phyloP scores from a whole-genome alignment of 2,329 filamentous ascomycete species.

The Truncatella angustata region DNA sequence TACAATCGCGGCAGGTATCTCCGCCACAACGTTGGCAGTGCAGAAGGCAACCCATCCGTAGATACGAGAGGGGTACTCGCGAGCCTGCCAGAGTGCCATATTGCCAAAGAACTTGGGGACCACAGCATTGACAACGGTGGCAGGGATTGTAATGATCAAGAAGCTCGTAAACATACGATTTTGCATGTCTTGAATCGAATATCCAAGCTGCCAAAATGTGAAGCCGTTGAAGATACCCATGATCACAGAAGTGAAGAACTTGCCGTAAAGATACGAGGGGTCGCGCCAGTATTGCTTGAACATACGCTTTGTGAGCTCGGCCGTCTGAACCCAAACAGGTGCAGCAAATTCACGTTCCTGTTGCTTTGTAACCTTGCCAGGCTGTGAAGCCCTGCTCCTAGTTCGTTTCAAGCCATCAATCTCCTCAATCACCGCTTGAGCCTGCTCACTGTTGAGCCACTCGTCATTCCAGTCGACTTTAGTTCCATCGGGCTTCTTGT shows the following conservation, averaged over 20 bases:
- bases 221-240: slow-evolving; percentile 7
- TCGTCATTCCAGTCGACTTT: slow-evolving; percentile 61
- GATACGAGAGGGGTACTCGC: slow-evolving; percentile 71
- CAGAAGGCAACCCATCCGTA: slow-evolving; percentile 78
- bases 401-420: slow-evolving; percentile 55
- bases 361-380: slow-evolving; percentile 41
- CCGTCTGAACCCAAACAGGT: slow-evolving; percentile 66
- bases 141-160: slow-evolving; percentile 63
- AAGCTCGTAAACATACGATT: slow-evolving; percentile 75
- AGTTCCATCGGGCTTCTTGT: slow-evolving; percentile 36
- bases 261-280: slow-evolving; percentile 85
- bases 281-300: slow-evolving; percentile 93
- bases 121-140: slow-evolving; percentile 70
- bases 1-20: slow-evolving; percentile 69
- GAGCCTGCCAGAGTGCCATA: slow-evolving; percentile 68
- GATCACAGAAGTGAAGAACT: slow-evolving; percentile 54
- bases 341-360: slow-evolving; percentile 78
- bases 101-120: slow-evolving; percentile 78
- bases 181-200: slow-evolving; percentile 67
- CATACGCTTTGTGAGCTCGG: slow-evolving; percentile 67
- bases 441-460: slow-evolving; percentile 47
- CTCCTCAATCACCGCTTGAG: slow-evolving; percentile 61
- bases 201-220: slow-evolving; percentile 56
- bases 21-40: slow-evolving; percentile 69
- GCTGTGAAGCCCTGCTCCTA: slow-evolving; percentile 19